phyloP scores from a whole-genome alignment of 257 asterid species.

The Rauvolfia tetraphylla region DNA sequence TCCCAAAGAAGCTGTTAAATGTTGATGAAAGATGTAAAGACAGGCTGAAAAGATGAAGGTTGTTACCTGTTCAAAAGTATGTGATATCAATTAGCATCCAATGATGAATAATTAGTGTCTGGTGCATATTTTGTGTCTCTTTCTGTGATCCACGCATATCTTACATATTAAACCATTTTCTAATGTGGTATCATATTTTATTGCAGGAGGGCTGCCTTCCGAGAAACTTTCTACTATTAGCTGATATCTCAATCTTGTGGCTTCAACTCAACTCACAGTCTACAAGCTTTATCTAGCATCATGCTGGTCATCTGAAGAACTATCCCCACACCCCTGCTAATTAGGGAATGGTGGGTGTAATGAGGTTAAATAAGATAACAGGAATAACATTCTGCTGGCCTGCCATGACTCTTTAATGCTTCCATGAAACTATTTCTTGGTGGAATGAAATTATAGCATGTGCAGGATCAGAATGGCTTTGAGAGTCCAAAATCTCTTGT shows the following conservation, averaged over 20 bases:
- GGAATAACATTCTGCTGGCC: conserved; percentile 3
- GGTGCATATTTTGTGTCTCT: not conserved
- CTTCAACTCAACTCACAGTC: not conserved
- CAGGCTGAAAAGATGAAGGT: not conserved
- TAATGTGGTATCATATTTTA: not conserved
- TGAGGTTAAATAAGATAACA: not conserved
- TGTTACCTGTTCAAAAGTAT: not conserved
- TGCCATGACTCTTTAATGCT: conserved; percentile 11
- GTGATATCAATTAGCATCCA: not conserved
- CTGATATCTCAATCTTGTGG: conserved; percentile 3
- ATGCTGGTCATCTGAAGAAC: conserved; percentile 1
- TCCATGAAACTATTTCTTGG: conserved; percentile 1
- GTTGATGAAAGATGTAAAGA: not conserved
- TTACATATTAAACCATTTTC: not conserved
- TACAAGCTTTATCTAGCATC: not conserved
- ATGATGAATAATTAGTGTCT: not conserved
- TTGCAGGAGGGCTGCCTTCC: conserved; percentile 9
- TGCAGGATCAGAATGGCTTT: conserved; percentile 32
- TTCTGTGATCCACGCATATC: not conserved
- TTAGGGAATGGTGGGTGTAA: not conserved
- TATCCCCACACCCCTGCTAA: not conserved
- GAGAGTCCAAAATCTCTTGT: conserved; percentile 33
- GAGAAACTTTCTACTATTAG: not conserved
- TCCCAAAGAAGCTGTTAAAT: not conserved
- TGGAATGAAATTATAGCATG: conserved; percentile 12